Conservation (phyloP, 768 basidiomycete species). For the Termitomyces sp. region DNA sequence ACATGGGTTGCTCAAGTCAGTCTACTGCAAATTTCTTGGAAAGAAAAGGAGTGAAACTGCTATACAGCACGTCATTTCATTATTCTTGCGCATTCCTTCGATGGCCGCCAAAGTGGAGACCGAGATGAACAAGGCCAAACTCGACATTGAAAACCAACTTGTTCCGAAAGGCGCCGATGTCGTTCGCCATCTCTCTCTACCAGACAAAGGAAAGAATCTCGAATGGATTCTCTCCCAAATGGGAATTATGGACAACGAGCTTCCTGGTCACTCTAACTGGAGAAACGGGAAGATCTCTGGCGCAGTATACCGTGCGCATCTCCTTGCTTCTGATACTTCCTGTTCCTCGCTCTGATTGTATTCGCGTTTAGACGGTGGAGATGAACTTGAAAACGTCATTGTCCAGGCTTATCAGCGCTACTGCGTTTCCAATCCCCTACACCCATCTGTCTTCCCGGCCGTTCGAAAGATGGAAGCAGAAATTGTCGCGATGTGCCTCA, state of each 20-base stretch:
- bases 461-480: constrained; percentile 98
- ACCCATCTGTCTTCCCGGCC: constrained; percentile 91
- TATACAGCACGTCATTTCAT: constrained; percentile 48
- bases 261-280: constrained; percentile 50
- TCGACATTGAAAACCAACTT: constrained; percentile 64
- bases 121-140: constrained; percentile 62
- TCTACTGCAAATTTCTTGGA: not conserved
- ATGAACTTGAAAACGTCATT: constrained; percentile 75
- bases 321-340: not conserved
- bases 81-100: constrained; percentile 60
- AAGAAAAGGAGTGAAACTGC: not conserved
- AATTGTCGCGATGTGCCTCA: constrained; percentile 82
- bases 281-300: constrained; percentile 74
- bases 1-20: constrained; percentile 49
- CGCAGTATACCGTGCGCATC: constrained; percentile 74
- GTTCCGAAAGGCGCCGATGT: constrained; percentile 62
- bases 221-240: constrained; percentile 80
- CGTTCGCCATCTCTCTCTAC: constrained; percentile 63
- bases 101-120: constrained; percentile 54
- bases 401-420: constrained; percentile 80
- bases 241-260: constrained; percentile 70
- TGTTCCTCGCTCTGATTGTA: not conserved
- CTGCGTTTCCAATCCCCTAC: constrained; percentile 84
- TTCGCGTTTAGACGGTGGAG: constrained; percentile 63
- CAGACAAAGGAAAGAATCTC: constrained; percentile 55